phyloP scores from a whole-genome alignment of 1,139 yeast genomes.

The Nakaseomyces delphensis region DNA sequence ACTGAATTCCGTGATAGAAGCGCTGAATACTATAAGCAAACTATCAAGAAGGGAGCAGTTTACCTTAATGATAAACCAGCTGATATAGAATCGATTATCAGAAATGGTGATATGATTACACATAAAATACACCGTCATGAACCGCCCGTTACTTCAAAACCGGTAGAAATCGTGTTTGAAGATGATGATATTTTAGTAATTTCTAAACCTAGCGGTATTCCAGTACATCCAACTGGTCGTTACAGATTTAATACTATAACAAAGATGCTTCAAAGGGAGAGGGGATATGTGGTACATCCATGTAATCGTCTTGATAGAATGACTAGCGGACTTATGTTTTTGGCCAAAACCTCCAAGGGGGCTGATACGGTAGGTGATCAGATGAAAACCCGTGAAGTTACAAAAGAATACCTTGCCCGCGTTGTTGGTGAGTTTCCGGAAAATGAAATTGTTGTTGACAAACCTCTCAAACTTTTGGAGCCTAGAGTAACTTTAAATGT shows the following conservation, averaged over 20 bases:
- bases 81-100: slow-evolving; percentile 51
- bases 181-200: slow-evolving; percentile 75
- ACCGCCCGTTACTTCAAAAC: slow-evolving; percentile 72
- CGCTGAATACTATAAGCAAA: slow-evolving; percentile 54
- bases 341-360: slow-evolving; percentile 75
- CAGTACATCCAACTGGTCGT: slow-evolving; percentile 95
- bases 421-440: slow-evolving; percentile 79
- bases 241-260: slow-evolving; percentile 81
- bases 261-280: slow-evolving; percentile 65
- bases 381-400: slow-evolving; percentile 64
- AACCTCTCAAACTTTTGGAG: slow-evolving; percentile 63
- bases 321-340: slow-evolving; percentile 90
- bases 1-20: slow-evolving; percentile 80
- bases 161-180: slow-evolving; percentile 66
- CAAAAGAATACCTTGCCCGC: slow-evolving; percentile 77
- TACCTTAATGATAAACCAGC: slow-evolving; percentile 61
- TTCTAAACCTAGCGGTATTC: slow-evolving; percentile 91
- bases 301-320: slow-evolving; percentile 85
- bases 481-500: slow-evolving; percentile 74
- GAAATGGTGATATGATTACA: slow-evolving; percentile 76
- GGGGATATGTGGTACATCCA: slow-evolving; percentile 63
- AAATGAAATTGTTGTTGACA: slow-evolving; percentile 46
- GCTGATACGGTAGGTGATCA: slow-evolving; percentile 73
- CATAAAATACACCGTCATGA: slow-evolving; percentile 87
- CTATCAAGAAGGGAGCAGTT: slow-evolving; percentile 68